Percentiles rank a stretch among this genome's conserved stretches.
Evolutionary conservation across 2,329 filamentous ascomycete genomes (phyloP).

Genomic region (Ceratocystis eucalypticola): DNA sequence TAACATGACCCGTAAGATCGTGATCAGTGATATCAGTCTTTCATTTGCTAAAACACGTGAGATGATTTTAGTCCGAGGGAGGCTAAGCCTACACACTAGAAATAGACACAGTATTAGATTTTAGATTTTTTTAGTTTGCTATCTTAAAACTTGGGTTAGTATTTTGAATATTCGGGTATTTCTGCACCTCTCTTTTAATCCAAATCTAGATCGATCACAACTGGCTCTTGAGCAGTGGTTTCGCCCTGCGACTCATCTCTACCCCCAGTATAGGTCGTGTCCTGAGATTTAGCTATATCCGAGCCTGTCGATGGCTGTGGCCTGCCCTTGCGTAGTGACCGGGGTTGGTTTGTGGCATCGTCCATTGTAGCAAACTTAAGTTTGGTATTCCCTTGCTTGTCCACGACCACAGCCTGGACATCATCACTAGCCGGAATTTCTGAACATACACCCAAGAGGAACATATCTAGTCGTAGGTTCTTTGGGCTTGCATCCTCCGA

Average conservation of each 20-base stretch:
- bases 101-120: background rate
- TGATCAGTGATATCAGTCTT: too few relatives aligned
- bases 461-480: conserved; percentile 4
- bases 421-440: background rate
- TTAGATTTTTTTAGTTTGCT: background rate
- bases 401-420: conserved; percentile 5
- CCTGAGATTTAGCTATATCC: background rate
- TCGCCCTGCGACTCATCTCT: background rate
- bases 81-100: background rate
- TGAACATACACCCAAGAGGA: background rate
- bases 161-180: too few relatives aligned
- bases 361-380: background rate
- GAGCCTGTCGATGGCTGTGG: too few relatives aligned
- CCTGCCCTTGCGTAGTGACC: background rate
- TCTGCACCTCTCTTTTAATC: background rate
- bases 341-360: background rate
- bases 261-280: background rate
- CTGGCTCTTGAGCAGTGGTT: background rate
- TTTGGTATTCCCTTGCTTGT: background rate
- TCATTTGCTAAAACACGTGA: background rate
- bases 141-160: background rate
- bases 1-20: too few relatives aligned
- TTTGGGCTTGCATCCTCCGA: conserved; percentile 10
- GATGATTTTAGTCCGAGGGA: background rate
- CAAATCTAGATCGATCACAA: background rate